A percentile compares a stretch with the other conserved stretches of the same genome.
These are phyloP conservation scores for Euphorbia corollata DNA, from an alignment of 441 rosid species.

Conservation along the genomic window DNA sequence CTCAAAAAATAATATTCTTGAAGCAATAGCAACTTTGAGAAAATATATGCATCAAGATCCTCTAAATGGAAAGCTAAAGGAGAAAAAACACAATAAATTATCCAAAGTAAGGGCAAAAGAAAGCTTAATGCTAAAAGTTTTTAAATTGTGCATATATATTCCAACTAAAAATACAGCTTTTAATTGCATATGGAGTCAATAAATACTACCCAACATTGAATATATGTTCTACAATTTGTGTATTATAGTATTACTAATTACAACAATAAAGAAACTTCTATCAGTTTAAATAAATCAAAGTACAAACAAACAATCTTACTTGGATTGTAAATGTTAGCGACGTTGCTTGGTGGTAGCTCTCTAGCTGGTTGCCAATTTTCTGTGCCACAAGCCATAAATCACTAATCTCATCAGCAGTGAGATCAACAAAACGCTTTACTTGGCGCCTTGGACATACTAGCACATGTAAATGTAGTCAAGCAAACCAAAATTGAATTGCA, in stretches of 20 bases:
- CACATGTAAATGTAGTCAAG: constrained; percentile 69
- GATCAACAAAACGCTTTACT: constrained; percentile 75
- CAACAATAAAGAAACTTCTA: background rate
- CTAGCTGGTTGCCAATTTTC: constrained; percentile 63
- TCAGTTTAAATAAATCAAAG: background rate
- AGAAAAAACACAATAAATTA: no score
- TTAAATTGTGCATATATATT: no score
- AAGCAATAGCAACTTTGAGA: no score
- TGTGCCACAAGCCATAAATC: constrained; percentile 75
- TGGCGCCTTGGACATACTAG: constrained; percentile 82
- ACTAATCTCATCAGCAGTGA: constrained; percentile 60
- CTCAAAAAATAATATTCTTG: no score
- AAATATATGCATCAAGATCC: no score
- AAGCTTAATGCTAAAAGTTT: no score
- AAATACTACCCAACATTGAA: no score
- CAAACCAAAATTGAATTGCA: constrained; percentile 23
- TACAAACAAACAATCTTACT: constrained; percentile 29
- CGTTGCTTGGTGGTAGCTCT: constrained; percentile 61
- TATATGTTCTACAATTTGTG: no score
- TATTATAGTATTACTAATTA: background rate
- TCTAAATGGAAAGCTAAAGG: no score
- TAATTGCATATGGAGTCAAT: no score
- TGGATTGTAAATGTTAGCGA: constrained; percentile 77
- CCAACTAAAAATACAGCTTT: no score
- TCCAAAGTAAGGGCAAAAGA: no score